Evolutionary conservation across 1,284 basidiomycete genomes (phyloP), one percentile per base, ranked within the genome.

Genomic region (Earliella scabrosa): DNA sequence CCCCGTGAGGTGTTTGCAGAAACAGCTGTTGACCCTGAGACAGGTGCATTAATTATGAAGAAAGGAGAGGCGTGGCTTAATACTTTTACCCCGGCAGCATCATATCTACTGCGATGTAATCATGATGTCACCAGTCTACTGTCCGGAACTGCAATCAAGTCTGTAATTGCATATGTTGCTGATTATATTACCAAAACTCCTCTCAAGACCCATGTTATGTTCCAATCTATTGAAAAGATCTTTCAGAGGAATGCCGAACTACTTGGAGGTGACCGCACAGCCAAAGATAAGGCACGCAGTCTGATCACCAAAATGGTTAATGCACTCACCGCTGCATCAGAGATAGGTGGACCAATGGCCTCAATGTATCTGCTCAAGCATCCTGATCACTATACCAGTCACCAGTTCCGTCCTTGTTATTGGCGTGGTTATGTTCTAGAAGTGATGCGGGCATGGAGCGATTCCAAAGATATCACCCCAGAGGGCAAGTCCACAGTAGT

Each of bases 131-230:
- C n/a, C n/a, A n/a, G n/a, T n/a, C n/a, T n/a, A n/a, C n/a, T n/a
- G n/a, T n/a, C n/a, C n/a, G n/a, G n/a, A n/a, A n/a, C n/a, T n/a
- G n/a, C n/a, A n/a, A n/a, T n/a, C n/a, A n/a, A n/a, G n/a, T n/a
- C n/a, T n/a, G n/a, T n/a, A n/a, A n/a, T n/a, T n/a, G n/a, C n/a
- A n/a, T n/a, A n/a, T n/a, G n/a, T n/a, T n/a, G n/a, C n/a, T n/a
- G 73, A 78, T 52, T 78, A 77, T 63, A 68, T 78, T 23, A 76
- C 73, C 0, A 78, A 78, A 50, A 40, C 60, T 4, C 29, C 54
- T 1, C 45, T 77, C 18, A 75, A 75, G 40, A 76, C 73, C 3
- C 65, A 72, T 59, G 58, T 56, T 1, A 65, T 74, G 20, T 76
- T 76, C 67, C 66, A 73, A 20, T 53, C 66, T n/a, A 65, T 76